These are phyloP conservation scores for Schizothecium vesticola DNA, from an alignment of 495 filamentous ascomycete genomes.

Conservation along the genomic window DNA sequence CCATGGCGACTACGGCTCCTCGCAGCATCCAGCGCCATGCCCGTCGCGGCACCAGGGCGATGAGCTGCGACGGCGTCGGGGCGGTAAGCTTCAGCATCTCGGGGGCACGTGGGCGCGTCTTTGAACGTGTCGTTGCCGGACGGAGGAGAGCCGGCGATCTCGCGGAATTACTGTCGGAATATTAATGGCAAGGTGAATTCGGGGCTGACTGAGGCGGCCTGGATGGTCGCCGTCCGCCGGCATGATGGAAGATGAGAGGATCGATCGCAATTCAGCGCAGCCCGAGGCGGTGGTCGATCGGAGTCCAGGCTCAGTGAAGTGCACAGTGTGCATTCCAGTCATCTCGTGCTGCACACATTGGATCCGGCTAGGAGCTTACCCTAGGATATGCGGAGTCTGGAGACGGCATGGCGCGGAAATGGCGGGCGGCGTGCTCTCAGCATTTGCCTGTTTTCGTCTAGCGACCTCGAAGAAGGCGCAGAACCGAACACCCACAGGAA, in stretches of 20 bases:
- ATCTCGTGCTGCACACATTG: neutral
- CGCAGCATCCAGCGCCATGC: constrained; percentile 28
- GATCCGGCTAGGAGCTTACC: neutral
- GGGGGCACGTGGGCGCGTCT: neutral
- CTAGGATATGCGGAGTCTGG: neutral
- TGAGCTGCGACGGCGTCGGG: constrained; percentile 11
- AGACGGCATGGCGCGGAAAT: neutral
- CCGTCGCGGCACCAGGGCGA: constrained; percentile 21
- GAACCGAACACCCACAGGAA: no score
- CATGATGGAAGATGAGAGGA: neutral
- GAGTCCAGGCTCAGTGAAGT: neutral
- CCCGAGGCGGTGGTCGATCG: neutral
- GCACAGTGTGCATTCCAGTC: neutral
- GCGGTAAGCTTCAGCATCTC: constrained; percentile 10
- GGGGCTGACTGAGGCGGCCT: neutral
- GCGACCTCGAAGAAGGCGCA: neutral
- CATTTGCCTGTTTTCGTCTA: neutral
- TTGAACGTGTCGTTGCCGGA: neutral
- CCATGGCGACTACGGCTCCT: constrained; percentile 19
- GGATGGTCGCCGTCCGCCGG: neutral
- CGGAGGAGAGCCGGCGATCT: neutral
- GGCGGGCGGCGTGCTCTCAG: no score
- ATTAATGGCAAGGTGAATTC: neutral
- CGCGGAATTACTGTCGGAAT: neutral
- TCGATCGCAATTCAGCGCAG: neutral